A percentile compares a stretch with the other conserved stretches of the same genome.
Evolutionary conservation across 306 rosid species (phyloP).

Genomic region (Quercus robur): DNA sequence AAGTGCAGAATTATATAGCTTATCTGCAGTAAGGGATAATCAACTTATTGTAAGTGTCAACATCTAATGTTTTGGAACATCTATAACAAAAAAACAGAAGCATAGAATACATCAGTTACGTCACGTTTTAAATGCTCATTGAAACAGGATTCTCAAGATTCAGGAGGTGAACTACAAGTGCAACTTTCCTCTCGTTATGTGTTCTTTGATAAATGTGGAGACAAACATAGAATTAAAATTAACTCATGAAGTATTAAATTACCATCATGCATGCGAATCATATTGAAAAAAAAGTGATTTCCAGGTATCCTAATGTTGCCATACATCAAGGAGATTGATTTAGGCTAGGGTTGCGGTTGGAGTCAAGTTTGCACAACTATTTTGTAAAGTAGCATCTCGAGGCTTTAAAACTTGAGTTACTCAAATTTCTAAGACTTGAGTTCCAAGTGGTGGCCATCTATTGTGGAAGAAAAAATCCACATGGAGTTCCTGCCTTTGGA

Average conservation of each 20-base stretch:
- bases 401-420: no score
- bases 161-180: background rate
- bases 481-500: no score
- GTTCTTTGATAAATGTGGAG: background rate
- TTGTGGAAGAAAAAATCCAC: no score
- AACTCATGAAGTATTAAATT: background rate
- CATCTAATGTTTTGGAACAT: background rate
- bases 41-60: slow-evolving; percentile 7
- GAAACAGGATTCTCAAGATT: background rate
- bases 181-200: background rate
- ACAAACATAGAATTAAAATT: background rate
- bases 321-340: background rate
- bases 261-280: background rate
- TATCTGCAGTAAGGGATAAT: background rate
- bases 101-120: background rate
- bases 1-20: background rate
- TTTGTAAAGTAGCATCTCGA: no score
- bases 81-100: background rate
- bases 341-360: background rate
- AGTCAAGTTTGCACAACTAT: background rate
- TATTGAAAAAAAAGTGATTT: background rate
- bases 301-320: background rate
- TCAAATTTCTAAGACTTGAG: no score
- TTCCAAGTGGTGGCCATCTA: no score
- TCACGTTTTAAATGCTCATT: background rate